These are phyloP conservation scores for Pythium oligandrum DNA, from an alignment of 352 stramenopile genomes.

Conservation along the genomic window DNA sequence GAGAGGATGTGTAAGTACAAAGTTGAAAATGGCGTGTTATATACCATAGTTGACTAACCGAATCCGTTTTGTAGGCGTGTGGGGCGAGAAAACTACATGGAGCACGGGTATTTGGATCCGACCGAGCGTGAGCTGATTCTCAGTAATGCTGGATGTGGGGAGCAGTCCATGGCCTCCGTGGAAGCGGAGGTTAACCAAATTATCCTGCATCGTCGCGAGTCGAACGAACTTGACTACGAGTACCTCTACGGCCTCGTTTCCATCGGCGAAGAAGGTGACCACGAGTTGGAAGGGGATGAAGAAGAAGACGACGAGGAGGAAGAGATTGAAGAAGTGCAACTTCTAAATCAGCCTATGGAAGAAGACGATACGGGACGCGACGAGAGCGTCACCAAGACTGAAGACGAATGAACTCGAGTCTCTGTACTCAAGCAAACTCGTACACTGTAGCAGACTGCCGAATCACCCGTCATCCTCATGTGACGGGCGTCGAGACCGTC, in stretches of 20 bases:
- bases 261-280: constrained; percentile 14
- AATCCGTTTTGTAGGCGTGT: constrained; percentile 34
- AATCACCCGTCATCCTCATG: too few species aligned
- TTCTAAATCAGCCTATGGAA: neutral
- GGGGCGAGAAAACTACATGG: constrained; percentile 80
- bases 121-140: constrained; percentile 73
- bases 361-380: constrained; percentile 4
- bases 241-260: constrained; percentile 58
- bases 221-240: constrained; percentile 79
- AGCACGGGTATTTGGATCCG: constrained; percentile 79
- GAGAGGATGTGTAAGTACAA: constrained; percentile 51
- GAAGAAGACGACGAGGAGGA: constrained; percentile 28
- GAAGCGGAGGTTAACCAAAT: constrained; percentile 82
- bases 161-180: constrained; percentile 62
- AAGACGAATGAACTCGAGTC: constrained; percentile 5
- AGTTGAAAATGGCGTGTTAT: neutral
- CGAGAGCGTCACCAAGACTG: constrained; percentile 1
- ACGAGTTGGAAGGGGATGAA: constrained; percentile 25
- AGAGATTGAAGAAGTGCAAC: constrained; percentile 23
- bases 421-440: too few species aligned
- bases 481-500: too few species aligned
- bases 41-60: too few species aligned
- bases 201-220: constrained; percentile 73
- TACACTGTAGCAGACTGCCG: too few species aligned
- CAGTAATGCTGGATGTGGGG: constrained; percentile 69